phyloP scores from a whole-genome alignment of 73 alveolate genomes.

The Symbiodinium natans region DNA sequence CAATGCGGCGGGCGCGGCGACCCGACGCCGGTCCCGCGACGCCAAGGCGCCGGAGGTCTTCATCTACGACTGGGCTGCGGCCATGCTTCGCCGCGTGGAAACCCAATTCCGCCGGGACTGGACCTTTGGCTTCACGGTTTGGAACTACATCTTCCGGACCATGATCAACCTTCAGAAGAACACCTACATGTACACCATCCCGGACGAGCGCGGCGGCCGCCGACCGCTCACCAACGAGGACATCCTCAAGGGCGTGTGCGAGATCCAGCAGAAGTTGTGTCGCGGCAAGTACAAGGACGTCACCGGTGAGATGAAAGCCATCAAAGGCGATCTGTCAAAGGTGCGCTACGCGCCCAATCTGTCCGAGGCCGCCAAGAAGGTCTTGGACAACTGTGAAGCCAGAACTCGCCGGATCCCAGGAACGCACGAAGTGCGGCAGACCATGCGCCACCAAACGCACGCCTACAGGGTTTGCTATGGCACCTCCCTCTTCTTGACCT shows the following conservation, averaged over 20 bases:
- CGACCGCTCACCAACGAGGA: neutral
- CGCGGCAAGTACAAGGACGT: neutral
- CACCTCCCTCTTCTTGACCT: slow-evolving; percentile 33
- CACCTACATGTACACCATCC: neutral
- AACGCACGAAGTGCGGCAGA: slow-evolving; percentile 37
- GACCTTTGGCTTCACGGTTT: slow-evolving; percentile 3
- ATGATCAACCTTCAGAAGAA: slow-evolving; percentile 30
- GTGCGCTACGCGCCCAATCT: slow-evolving; percentile 1
- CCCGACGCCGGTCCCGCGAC: slow-evolving; percentile 11
- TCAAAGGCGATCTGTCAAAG: slow-evolving; percentile 32
- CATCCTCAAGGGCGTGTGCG: neutral
- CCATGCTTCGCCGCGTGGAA: slow-evolving; percentile 9
- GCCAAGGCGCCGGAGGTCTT: slow-evolving; percentile 19
- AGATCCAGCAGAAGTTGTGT: neutral
- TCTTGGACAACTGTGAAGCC: slow-evolving; percentile 10
- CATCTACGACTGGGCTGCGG: slow-evolving; percentile 21
- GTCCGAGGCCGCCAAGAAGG: neutral
- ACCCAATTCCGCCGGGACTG: slow-evolving; percentile 50
- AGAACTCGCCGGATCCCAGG: slow-evolving; percentile 23
- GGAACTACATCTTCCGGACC: slow-evolving; percentile 81
- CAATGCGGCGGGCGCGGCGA: neutral
- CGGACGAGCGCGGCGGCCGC: neutral
- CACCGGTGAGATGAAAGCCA: slow-evolving; percentile 6
- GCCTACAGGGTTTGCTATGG: slow-evolving; percentile 22
- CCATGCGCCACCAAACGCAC: slow-evolving; percentile 54